phyloP scores from a whole-genome alignment of 257 asterid species.

The Perilla frutescens region DNA sequence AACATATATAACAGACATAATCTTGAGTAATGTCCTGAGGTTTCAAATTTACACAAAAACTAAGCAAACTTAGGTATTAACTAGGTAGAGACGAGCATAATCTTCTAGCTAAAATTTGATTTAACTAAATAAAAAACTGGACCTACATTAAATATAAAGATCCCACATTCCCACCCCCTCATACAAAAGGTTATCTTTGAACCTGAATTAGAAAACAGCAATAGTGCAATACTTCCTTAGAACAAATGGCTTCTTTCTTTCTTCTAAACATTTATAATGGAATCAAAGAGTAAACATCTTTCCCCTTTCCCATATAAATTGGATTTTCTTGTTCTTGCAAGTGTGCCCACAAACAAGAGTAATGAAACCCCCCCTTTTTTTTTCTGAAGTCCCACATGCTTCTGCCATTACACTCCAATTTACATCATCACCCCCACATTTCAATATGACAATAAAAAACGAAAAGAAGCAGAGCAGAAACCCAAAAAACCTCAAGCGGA shows the following conservation, averaged over 20 bases:
- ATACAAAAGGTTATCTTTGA: not conserved
- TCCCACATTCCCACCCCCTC: not conserved
- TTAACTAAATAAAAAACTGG: not conserved
- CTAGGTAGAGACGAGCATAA: not conserved
- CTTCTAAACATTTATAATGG: not conserved
- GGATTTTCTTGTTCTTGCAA: too few species aligned
- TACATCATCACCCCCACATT: conserved; percentile 5
- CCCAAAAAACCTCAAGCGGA: not conserved
- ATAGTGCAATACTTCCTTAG: not conserved
- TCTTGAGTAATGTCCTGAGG: not conserved
- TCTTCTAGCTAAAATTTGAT: not conserved
- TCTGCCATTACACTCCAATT: not conserved
- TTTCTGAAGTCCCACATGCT: not conserved
- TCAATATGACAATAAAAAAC: not conserved
- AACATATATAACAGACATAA: conserved; percentile 9
- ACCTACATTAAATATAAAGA: not conserved
- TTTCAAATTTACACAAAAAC: not conserved
- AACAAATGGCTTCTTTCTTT: not conserved
- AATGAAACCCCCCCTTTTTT: not conserved
- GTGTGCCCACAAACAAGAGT: not conserved
- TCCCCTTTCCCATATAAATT: too few species aligned
- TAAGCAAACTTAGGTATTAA: not conserved
- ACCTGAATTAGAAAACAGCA: not conserved
- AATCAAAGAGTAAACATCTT: too few species aligned
- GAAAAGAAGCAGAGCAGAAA: conserved; percentile 4